These are phyloP conservation scores for Cadophora gregata DNA, from an alignment of 2,329 filamentous ascomycete genomes.

Conservation along the genomic window DNA sequence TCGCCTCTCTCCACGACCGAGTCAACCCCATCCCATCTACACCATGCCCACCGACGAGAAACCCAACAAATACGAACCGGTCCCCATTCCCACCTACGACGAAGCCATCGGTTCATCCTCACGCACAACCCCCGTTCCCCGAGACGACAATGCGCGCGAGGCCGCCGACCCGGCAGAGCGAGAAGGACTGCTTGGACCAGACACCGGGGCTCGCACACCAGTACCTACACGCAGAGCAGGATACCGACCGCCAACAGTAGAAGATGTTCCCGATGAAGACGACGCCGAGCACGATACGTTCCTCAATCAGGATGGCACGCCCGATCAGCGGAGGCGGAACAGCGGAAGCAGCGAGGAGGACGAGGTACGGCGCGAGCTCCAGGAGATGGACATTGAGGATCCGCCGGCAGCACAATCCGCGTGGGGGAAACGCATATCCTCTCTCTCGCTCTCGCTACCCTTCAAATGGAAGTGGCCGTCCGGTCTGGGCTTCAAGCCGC, in stretches of 20 bases:
- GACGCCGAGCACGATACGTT: constrained; percentile 45
- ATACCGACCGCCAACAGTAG: constrained; percentile 85
- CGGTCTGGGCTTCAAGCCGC: constrained; percentile 31
- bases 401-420: constrained; percentile 52
- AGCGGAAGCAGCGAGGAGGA: constrained; percentile 55
- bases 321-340: constrained; percentile 55
- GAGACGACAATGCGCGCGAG: constrained; percentile 62
- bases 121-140: constrained; percentile 66
- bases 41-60: constrained; percentile 56
- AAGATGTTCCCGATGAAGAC: constrained; percentile 57
- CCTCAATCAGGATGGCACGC: constrained; percentile 57
- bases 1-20: constrained; percentile 7
- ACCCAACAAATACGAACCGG: constrained; percentile 60
- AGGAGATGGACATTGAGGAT: constrained; percentile 88
- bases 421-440: constrained; percentile 47
- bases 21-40: not conserved
- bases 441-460: constrained; percentile 43
- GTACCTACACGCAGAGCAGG: constrained; percentile 54
- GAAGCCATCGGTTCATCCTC: constrained; percentile 73
- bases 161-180: constrained; percentile 75
- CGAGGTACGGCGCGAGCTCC: constrained; percentile 79
- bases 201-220: constrained; percentile 51
- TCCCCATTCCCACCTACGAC: constrained; percentile 84
- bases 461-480: constrained; percentile 42
- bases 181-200: constrained; percentile 70